phyloP scores from a whole-genome alignment of 768 basidiomycete species.

The Amanita polypyramis region DNA sequence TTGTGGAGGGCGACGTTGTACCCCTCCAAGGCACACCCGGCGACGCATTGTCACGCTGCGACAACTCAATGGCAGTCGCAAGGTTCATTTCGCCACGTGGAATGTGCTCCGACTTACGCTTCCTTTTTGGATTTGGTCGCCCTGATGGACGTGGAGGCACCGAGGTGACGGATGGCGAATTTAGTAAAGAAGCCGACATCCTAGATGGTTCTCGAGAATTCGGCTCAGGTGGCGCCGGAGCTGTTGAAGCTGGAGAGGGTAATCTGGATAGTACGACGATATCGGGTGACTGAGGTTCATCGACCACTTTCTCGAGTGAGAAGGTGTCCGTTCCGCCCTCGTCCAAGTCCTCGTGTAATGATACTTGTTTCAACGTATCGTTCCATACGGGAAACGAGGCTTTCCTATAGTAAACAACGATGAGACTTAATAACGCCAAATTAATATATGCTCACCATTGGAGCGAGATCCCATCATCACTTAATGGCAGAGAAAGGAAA shows the following conservation, averaged over 20 bases:
- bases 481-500: background rate
- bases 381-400: background rate
- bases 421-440: background rate
- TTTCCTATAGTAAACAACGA: background rate
- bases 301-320: background rate
- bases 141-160: background rate
- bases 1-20: background rate
- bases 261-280: background rate
- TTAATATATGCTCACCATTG: background rate
- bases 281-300: background rate
- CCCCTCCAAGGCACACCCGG: background rate
- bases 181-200: background rate
- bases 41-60: slow-evolving; percentile 2
- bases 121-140: background rate
- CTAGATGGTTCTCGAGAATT: background rate
- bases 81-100: background rate
- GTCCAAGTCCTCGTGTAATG: background rate
- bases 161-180: background rate
- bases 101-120: background rate
- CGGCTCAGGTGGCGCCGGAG: background rate
- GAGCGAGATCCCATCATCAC: background rate
- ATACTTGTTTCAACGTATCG: slow-evolving; percentile 1
- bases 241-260: background rate
- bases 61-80: slow-evolving; percentile 4
- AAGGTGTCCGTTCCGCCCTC: background rate